These are phyloP conservation scores for Przewalskia tangutica DNA, from an alignment of 257 asterid species.

Conservation along the genomic window DNA sequence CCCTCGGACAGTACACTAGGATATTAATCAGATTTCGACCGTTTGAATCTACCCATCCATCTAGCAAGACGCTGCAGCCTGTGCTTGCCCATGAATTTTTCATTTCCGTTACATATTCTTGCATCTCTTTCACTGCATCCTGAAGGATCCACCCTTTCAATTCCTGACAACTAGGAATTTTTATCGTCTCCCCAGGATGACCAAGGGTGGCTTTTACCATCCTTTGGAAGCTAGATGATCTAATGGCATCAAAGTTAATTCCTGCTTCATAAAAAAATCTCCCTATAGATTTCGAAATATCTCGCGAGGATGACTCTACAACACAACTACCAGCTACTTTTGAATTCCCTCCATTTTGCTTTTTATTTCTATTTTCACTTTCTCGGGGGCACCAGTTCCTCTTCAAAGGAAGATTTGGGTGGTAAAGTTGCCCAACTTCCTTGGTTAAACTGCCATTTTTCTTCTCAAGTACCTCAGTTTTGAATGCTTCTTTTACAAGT, in stretches of 20 bases:
- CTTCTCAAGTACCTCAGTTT: conserved; percentile 13
- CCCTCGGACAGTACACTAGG: conserved; percentile 45
- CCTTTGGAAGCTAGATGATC: conserved; percentile 28
- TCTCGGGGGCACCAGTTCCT: conserved; percentile 4
- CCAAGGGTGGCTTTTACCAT: conserved; percentile 22
- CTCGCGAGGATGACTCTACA: conserved; percentile 5
- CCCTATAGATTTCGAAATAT: conserved; percentile 23
- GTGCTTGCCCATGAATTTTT: conserved; percentile 35
- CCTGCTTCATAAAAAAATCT: conserved; percentile 43
- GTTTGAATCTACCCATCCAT: conserved; percentile 42
- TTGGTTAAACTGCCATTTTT: conserved; percentile 2
- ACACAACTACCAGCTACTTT: background rate
- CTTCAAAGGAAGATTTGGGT: conserved; percentile 14
- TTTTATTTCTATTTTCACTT: conserved; percentile 2
- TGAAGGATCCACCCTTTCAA: conserved; percentile 46
- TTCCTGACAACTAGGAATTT: conserved; percentile 37
- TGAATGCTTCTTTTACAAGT: conserved; percentile 6
- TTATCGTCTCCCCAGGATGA: background rate
- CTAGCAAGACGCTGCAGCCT: conserved; percentile 60
- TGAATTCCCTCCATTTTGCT: conserved; percentile 4
- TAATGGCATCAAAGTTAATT: conserved; percentile 21
- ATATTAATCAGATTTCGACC: conserved; percentile 34
- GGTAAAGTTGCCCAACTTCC: conserved; percentile 2
- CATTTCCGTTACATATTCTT: conserved; percentile 19
- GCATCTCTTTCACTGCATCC: conserved; percentile 31